Conservation (phyloP, 2,329 filamentous ascomycete species). For the Diaporthe nobilis region DNA sequence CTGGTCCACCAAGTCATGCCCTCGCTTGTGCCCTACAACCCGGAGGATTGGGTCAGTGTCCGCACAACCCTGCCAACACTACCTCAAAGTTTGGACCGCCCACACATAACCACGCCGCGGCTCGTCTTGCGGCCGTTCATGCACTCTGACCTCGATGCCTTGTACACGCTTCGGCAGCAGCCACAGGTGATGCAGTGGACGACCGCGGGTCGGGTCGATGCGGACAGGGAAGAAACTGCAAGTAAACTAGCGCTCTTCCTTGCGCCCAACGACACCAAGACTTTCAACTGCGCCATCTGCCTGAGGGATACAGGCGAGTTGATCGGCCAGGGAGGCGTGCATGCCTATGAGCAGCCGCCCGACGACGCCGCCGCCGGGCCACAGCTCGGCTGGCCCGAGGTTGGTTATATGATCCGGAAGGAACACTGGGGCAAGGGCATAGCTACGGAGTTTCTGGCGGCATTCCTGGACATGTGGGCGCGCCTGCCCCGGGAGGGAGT, state of each 20-base stretch:
- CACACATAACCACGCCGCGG: constrained; percentile 11
- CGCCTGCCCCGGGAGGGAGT: constrained; percentile 60
- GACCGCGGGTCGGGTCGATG: constrained; percentile 52
- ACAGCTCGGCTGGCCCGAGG: constrained; percentile 62
- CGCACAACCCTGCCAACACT: constrained; percentile 21
- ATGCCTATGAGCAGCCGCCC: constrained; percentile 51
- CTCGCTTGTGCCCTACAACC: background rate
- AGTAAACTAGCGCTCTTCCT: constrained; percentile 57
- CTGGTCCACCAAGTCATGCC: background rate
- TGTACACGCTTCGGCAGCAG: constrained; percentile 68
- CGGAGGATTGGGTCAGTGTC: constrained; percentile 10
- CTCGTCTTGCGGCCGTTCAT: constrained; percentile 31
- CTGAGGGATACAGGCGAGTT: constrained; percentile 63
- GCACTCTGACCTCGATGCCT: constrained; percentile 60
- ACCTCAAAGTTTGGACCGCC: background rate
- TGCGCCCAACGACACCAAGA: constrained; percentile 63
- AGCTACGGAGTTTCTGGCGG: constrained; percentile 69
- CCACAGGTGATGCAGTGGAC: constrained; percentile 76
- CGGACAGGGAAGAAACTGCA: constrained; percentile 59
- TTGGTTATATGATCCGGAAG: constrained; percentile 70
- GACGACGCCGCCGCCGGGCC: constrained; percentile 48
- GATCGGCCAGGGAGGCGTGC: constrained; percentile 64
- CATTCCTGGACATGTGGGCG: constrained; percentile 63
- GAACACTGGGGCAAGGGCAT: constrained; percentile 70
- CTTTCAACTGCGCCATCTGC: constrained; percentile 71